phyloP scores from a whole-genome alignment of 83 land plant genomes.

The Larix sibirica region DNA sequence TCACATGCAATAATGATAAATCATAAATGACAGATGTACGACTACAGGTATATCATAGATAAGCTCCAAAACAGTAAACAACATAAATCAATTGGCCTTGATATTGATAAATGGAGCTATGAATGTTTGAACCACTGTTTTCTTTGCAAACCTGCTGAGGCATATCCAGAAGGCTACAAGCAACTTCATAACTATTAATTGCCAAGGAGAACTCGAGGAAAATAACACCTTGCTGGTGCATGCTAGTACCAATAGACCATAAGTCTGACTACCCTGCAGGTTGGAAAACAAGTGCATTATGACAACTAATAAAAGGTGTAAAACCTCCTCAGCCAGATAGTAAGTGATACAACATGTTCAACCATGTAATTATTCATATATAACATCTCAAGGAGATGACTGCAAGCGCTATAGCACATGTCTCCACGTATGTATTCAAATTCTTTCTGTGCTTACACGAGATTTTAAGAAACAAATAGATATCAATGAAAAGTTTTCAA shows the following conservation, averaged over 20 bases:
- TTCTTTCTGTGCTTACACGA: background rate
- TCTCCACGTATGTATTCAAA: background rate
- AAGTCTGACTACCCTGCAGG: background rate
- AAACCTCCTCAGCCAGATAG: background rate
- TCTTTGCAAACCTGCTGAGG: background rate
- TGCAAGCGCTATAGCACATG: background rate
- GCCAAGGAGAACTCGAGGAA: background rate
- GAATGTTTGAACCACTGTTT: background rate
- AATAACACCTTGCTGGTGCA: background rate
- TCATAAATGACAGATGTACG: background rate
- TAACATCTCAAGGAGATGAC: background rate
- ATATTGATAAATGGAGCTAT: too few relatives aligned
- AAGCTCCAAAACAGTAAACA: background rate
- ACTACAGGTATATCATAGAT: background rate
- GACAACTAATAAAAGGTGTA: background rate
- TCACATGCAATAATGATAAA: too few relatives aligned
- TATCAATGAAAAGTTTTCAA: too few relatives aligned
- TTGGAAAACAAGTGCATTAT: background rate
- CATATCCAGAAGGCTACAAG: background rate
- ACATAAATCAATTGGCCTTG: background rate
- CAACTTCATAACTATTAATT: background rate
- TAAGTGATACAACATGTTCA: background rate
- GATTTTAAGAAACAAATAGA: background rate
- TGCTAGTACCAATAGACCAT: background rate
- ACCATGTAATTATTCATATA: background rate